phyloP scores from a whole-genome alignment of 1,284 basidiomycete species.

The Trichosporon inkin region DNA sequence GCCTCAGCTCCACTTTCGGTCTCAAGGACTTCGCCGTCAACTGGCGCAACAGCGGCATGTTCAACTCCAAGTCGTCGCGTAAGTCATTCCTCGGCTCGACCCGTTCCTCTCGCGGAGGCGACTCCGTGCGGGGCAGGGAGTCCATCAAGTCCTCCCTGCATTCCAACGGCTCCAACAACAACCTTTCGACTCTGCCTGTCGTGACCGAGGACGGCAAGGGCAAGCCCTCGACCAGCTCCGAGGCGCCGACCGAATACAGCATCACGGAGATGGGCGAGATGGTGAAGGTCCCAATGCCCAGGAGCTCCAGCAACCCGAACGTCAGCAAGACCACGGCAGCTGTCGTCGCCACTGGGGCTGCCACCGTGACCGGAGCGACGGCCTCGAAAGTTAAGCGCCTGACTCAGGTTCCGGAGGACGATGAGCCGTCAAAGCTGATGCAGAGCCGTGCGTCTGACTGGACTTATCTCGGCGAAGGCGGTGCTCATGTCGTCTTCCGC shows the following conservation, averaged over 20 bases:
- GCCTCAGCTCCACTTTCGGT: conserved; percentile 23
- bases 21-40: conserved; percentile 27
- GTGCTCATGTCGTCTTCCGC: conserved; percentile 80
- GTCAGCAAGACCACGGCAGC: neutral
- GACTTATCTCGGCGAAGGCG: conserved; percentile 81
- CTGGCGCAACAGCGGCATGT: conserved; percentile 27
- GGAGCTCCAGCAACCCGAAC: neutral
- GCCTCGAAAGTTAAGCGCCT: neutral
- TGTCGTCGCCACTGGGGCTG: neutral
- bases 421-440: conserved; percentile 8
- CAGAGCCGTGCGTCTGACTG: conserved; percentile 57
- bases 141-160: neutral
- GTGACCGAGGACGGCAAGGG: neutral
- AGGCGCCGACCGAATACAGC: conserved; percentile 33
- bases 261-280: conserved; percentile 36
- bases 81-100: conserved; percentile 7
- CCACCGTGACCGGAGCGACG: neutral
- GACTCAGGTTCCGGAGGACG: conserved; percentile 4
- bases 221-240: conserved; percentile 20
- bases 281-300: conserved; percentile 24
- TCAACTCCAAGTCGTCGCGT: conserved; percentile 1
- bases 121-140: neutral
- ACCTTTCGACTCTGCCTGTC: neutral
- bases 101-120: neutral
- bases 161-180: conserved; percentile 1